Percentiles rank a stretch among this genome's conserved stretches.
phyloP scores from a whole-genome alignment of 768 basidiomycete species.

The Amanita rubescens region DNA sequence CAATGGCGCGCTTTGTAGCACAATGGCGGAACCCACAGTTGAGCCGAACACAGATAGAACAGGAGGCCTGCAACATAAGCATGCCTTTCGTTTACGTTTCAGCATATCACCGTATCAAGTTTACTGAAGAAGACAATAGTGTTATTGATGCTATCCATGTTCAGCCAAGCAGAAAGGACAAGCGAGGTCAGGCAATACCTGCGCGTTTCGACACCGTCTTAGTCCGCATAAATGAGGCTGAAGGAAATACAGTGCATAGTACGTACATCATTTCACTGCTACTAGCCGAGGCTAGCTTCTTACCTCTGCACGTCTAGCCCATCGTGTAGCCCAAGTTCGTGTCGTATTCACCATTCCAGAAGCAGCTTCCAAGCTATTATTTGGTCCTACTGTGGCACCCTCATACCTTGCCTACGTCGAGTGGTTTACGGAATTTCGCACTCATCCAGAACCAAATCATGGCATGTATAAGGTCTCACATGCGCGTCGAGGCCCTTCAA shows the following conservation, averaged over 20 bases:
- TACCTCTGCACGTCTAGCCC: too few species aligned
- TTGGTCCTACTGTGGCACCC: not conserved
- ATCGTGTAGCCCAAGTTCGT: slow-evolving; percentile 1
- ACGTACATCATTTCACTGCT: not conserved
- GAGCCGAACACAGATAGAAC: not conserved
- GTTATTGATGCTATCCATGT: not conserved
- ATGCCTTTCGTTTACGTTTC: not conserved
- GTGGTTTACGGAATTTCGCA: not conserved
- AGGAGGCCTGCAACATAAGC: not conserved
- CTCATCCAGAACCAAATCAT: not conserved
- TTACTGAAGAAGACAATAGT: not conserved
- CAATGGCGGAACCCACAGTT: not conserved
- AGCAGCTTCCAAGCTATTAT: not conserved
- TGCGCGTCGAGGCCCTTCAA: not conserved
- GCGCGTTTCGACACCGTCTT: not conserved
- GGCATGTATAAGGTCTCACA: not conserved
- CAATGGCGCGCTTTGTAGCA: too few species aligned
- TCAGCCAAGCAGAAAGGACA: not conserved
- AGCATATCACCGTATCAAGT: not conserved
- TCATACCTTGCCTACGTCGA: not conserved
- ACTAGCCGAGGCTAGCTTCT: not conserved
- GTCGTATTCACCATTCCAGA: not conserved
- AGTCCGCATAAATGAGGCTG: not conserved
- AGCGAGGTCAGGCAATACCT: not conserved
- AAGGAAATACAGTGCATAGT: not conserved